Evolutionary conservation across 2,329 filamentous ascomycete species (phyloP), one percentile per base, ranked within the genome.

Genomic region (Cordyceps militaris): DNA sequence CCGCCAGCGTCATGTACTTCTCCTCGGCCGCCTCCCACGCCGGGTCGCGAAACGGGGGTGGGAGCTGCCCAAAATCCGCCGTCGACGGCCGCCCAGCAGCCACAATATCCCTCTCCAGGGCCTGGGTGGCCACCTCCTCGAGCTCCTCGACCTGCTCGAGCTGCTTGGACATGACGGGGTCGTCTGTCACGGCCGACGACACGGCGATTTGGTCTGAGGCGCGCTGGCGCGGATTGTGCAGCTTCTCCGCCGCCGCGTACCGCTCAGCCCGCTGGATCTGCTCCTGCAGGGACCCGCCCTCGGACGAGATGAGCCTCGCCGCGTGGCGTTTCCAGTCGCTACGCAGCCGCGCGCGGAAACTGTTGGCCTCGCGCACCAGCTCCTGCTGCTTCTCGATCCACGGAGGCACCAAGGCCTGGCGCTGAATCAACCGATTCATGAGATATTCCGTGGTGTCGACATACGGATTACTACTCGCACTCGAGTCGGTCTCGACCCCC

Each of bases 311-410:
- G 64, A 85, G 81, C 51, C 89, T 77, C 1, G 90, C 86, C 5
- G 88, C 90, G 71, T 96, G 89, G 36, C 91, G 80, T 68, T 83
- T 85, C 93, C 93, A 97, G 64, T 96, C 91, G 42, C 79, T 83
- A 36, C 92, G 79, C 60, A 97, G 68, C n/a, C 90, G 77, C 2
- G 77, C 74, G 2, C 94, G 82, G 67, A 99, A 97, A 1, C 79
- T 78, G 13, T 78, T 80, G 1, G 86, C 81, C 0, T 88, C 81
- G 60, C 83, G 84, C 11, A 85, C 80, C 6, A 97, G 76, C 66
- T 97, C 91, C 69, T 97, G 93, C 70, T 99, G 94, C 73, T 97
- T 97, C 73, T 99, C 94, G 60, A 99, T 97, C 94, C 94, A 99
- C 0, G 93, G 93, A 1, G 94, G 94, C 0, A 96, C 90, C 60